Conservation (phyloP, 495 filamentous ascomycete genomes). For the Aspergillus carlsbadensis region DNA sequence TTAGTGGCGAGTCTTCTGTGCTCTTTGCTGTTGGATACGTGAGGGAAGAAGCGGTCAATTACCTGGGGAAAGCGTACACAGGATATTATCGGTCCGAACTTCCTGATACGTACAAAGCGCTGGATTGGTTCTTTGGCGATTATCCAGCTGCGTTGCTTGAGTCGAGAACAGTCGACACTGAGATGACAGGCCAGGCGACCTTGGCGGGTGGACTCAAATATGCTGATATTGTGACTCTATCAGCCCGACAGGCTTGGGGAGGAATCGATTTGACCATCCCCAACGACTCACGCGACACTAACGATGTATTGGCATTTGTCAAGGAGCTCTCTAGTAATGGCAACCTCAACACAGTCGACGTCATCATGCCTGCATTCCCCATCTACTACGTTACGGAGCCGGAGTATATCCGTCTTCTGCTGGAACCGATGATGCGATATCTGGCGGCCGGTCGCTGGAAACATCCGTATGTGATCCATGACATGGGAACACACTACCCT, state of each 20-base stretch:
- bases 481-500: constrained; percentile 47
- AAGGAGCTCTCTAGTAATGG: constrained; percentile 55
- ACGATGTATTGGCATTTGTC: constrained; percentile 46
- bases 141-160: constrained; percentile 37
- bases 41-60: constrained; percentile 46
- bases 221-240: constrained; percentile 46
- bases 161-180: constrained; percentile 33
- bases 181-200: constrained; percentile 28
- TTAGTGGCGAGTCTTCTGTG: constrained; percentile 30
- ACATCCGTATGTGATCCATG: constrained; percentile 45
- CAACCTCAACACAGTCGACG: constrained; percentile 53
- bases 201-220: constrained; percentile 42
- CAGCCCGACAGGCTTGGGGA: constrained; percentile 49
- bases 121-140: constrained; percentile 45
- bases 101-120: constrained; percentile 29
- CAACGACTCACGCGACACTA: constrained; percentile 39
- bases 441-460: constrained; percentile 45
- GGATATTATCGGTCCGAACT: constrained; percentile 43
- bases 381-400: constrained; percentile 51
- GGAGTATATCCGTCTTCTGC: constrained; percentile 46
- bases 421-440: constrained; percentile 52
- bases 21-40: constrained; percentile 50
- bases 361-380: constrained; percentile 50
- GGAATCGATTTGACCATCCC: constrained; percentile 48
- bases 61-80: constrained; percentile 43